These are phyloP conservation scores for Trichoderma sp. DNA, from an alignment of 2,329 filamentous ascomycete species.

Conservation along the genomic window DNA sequence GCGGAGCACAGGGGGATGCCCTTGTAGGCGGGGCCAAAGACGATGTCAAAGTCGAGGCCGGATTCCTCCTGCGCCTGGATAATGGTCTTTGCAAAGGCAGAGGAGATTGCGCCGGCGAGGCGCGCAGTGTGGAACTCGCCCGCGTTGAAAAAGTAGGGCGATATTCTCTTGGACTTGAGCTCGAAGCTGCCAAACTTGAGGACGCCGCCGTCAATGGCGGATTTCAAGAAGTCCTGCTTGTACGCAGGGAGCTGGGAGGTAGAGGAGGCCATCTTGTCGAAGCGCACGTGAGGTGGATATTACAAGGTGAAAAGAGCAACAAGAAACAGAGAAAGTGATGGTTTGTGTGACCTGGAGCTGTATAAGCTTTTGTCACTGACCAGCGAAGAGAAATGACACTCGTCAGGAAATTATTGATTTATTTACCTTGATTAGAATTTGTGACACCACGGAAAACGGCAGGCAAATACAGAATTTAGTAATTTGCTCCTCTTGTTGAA, in stretches of 20 bases:
- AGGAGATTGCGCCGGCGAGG: slow-evolving; percentile 72
- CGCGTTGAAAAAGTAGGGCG: slow-evolving; percentile 98
- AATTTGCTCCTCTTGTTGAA: neutral
- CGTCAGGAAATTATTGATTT: neutral
- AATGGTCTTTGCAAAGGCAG: slow-evolving; percentile 73
- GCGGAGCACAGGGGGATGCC: slow-evolving; percentile 87
- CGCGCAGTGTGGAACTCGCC: slow-evolving; percentile 82
- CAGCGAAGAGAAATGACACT: neutral
- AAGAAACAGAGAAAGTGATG: neutral
- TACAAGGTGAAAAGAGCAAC: neutral
- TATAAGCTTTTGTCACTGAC: slow-evolving; percentile 4
- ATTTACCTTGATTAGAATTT: neutral
- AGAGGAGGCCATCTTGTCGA: slow-evolving; percentile 35
- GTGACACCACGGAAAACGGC: neutral
- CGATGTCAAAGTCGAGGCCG: slow-evolving; percentile 67
- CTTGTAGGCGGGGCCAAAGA: slow-evolving; percentile 96
- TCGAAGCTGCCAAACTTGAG: slow-evolving; percentile 81
- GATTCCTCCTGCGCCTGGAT: slow-evolving; percentile 44
- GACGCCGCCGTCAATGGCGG: slow-evolving; percentile 65
- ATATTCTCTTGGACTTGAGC: slow-evolving; percentile 87
- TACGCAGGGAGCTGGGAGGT: slow-evolving; percentile 51
- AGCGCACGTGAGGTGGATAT: neutral
- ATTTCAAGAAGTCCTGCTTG: slow-evolving; percentile 70
- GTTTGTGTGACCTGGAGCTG: neutral
- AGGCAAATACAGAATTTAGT: neutral